Conservation (phyloP, 2,329 filamentous ascomycete species). For the Phialophora expanda region DNA sequence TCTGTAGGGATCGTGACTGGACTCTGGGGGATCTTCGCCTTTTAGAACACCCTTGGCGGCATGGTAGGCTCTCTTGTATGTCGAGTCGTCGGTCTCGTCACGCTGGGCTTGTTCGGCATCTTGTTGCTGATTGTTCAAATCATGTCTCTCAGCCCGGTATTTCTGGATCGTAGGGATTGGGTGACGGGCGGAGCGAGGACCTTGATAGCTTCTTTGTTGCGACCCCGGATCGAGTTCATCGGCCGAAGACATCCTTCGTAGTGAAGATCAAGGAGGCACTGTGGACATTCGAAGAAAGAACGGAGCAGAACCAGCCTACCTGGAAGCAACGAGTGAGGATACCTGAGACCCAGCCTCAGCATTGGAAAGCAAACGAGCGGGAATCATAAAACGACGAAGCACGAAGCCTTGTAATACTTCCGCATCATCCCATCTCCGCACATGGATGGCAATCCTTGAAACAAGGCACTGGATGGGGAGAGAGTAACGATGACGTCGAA, state of each 20-base stretch:
- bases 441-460: conserved; percentile 6
- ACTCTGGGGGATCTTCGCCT: conserved; percentile 27
- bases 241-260: conserved; percentile 17
- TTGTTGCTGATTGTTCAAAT: conserved; percentile 32
- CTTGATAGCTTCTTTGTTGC: conserved; percentile 21
- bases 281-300: not conserved
- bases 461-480: conserved; percentile 12
- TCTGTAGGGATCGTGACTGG: conserved; percentile 34
- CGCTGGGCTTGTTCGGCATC: conserved; percentile 31
- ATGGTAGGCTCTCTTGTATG: conserved; percentile 35
- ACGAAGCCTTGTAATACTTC: conserved; percentile 2
- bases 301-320: conserved; percentile 16
- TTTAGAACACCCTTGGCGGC: conserved; percentile 36
- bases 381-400: not conserved
- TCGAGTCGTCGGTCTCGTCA: conserved; percentile 32
- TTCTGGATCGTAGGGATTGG: conserved; percentile 39
- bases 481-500: conserved; percentile 23
- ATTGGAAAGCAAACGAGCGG: not conserved
- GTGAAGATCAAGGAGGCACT: not conserved
- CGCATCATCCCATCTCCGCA: conserved; percentile 11
- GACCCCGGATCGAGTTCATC: conserved; percentile 35
- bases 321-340: conserved; percentile 7
- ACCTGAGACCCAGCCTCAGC: conserved; percentile 17
- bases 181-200: conserved; percentile 36
- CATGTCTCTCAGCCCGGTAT: conserved; percentile 35